Evolutionary conservation across 2,329 filamentous ascomycete species (phyloP).

Genomic region (Gremmenia infestans): DNA sequence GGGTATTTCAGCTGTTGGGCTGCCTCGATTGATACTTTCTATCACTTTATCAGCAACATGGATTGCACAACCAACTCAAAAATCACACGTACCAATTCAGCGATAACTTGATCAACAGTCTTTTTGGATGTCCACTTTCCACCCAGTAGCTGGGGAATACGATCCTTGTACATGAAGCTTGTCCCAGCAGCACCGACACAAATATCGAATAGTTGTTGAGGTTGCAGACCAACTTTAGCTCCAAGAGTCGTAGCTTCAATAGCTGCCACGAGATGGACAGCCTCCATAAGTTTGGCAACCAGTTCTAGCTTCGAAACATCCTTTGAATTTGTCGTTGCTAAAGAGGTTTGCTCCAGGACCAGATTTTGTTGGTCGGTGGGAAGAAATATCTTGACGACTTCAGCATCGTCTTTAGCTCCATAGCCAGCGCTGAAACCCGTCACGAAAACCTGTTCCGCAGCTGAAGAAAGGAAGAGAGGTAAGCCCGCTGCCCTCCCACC

Average conservation of each 20-base stretch:
- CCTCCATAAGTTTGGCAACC: constrained; percentile 53
- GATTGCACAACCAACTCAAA: not conserved
- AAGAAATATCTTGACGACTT: constrained; percentile 19
- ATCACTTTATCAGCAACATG: constrained; percentile 22
- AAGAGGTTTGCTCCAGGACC: constrained; percentile 18
- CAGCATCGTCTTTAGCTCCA: constrained; percentile 23
- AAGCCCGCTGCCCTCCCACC: constrained; percentile 30
- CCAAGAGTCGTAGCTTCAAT: constrained; percentile 54
- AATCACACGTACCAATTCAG: constrained; percentile 29
- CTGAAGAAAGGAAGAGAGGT: constrained; percentile 34
- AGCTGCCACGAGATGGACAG: constrained; percentile 51
- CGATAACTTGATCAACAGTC: constrained; percentile 35
- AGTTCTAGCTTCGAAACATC: constrained; percentile 37
- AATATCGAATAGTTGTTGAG: constrained; percentile 42
- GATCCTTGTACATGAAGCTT: constrained; percentile 37
- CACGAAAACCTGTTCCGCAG: constrained; percentile 31
- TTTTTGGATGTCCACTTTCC: constrained; percentile 32
- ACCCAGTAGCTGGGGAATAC: constrained; percentile 33
- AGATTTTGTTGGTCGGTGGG: constrained; percentile 13
- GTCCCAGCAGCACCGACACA: constrained; percentile 37
- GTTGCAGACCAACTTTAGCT: constrained; percentile 47
- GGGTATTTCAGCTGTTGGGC: constrained; percentile 31
- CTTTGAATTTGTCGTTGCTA: constrained; percentile 2
- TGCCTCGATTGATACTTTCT: constrained; percentile 32
- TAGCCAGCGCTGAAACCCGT: constrained; percentile 17